A percentile compares a stretch with the other conserved stretches of the same genome.
phyloP scores from a whole-genome alignment of 805 yeast genomes.

The Candida ulmi region DNA sequence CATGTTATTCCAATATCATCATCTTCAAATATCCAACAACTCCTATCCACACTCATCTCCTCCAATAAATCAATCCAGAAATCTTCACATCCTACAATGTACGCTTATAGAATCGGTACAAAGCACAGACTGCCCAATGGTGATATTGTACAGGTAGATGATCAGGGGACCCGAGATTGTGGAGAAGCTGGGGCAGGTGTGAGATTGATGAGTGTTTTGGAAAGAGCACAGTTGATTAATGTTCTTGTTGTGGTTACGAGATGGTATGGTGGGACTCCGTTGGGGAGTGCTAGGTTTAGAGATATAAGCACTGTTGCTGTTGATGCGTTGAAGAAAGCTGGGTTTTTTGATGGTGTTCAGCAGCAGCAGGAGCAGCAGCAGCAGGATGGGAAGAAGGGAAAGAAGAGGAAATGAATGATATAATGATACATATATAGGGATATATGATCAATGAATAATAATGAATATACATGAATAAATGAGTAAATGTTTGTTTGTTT shows the following conservation, averaged over 20 bases:
- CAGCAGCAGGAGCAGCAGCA: neutral
- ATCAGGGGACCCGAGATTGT: constrained; percentile 62
- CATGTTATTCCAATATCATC: constrained; percentile 39
- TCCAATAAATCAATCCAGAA: constrained; percentile 43
- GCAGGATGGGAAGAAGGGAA: neutral
- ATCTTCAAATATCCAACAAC: constrained; percentile 35
- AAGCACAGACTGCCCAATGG: constrained; percentile 6
- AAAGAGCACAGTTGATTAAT: constrained; percentile 42
- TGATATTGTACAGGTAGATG: constrained; percentile 8
- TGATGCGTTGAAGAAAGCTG: constrained; percentile 41
- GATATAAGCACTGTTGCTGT: constrained; percentile 54
- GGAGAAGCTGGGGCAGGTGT: constrained; percentile 77
- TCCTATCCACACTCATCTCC: constrained; percentile 36
- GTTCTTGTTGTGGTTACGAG: constrained; percentile 64
- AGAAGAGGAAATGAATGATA: neutral
- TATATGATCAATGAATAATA: too few species aligned
- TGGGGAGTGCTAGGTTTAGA: constrained; percentile 69
- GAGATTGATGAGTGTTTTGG: constrained; percentile 48
- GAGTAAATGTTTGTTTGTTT: too few species aligned
- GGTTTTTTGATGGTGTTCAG: constrained; percentile 16
- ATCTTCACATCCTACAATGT: constrained; percentile 69
- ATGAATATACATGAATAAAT: too few species aligned
- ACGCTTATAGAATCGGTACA: constrained; percentile 61
- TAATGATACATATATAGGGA: too few species aligned
- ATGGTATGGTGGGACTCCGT: constrained; percentile 78